Percentiles rank a stretch among this genome's conserved stretches.
phyloP scores from a whole-genome alignment of 2,329 filamentous ascomycete species.

The Geosmithia morbida region DNA sequence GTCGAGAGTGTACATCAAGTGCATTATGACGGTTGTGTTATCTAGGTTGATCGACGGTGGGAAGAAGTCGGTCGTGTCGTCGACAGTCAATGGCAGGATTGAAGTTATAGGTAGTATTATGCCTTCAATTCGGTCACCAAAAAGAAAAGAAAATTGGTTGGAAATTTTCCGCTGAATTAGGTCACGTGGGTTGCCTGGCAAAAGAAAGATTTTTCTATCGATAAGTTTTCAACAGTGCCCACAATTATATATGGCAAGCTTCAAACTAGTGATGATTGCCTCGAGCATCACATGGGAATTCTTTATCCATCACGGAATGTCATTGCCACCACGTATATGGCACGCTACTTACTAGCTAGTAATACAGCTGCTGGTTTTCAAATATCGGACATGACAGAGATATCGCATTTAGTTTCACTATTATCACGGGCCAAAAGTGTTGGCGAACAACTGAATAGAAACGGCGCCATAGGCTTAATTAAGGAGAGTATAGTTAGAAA shows the following conservation, averaged over 20 bases:
- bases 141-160: background rate
- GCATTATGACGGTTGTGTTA: constrained; percentile 23
- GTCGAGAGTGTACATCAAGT: constrained; percentile 74
- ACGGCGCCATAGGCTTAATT: background rate
- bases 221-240: background rate
- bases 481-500: background rate
- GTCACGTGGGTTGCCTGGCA: background rate
- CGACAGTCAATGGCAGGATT: background rate
- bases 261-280: too few species aligned
- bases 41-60: background rate
- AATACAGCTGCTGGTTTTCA: background rate
- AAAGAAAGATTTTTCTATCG: background rate
- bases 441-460: background rate
- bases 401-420: background rate
- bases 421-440: background rate
- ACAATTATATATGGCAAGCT: background rate
- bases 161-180: background rate
- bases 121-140: background rate
- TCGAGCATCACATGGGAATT: too few species aligned
- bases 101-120: background rate
- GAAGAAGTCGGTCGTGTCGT: background rate
- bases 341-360: too few species aligned
- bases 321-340: too few species aligned
- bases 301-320: too few species aligned
- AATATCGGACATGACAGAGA: background rate